phyloP scores from a whole-genome alignment of 345 rosid species.

The Psidium guajava region DNA sequence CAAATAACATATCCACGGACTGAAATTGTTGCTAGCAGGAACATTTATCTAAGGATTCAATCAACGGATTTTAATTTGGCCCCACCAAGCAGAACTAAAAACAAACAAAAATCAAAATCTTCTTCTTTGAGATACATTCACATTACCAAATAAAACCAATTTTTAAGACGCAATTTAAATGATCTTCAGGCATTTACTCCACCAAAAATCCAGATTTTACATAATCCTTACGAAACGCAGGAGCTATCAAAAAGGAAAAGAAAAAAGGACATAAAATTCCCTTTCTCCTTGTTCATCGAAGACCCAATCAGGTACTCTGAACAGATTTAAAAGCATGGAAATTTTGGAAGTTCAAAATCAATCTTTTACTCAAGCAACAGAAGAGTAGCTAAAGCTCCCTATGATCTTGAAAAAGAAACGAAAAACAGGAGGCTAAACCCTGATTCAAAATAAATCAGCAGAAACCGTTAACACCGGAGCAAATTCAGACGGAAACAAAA shows the following conservation, averaged over 20 bases:
- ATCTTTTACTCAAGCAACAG: not conserved
- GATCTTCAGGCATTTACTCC: not conserved
- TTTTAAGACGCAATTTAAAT: not conserved
- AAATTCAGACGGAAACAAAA: not conserved
- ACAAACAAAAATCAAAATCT: not conserved
- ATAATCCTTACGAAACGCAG: not conserved
- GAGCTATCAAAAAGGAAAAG: not conserved
- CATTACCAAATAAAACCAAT: not conserved
- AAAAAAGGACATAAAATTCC: not conserved
- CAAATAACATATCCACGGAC: not conserved
- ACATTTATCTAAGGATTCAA: not conserved
- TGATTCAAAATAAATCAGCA: not conserved
- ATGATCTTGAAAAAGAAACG: not conserved
- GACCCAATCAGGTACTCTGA: not conserved
- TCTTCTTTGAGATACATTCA: not conserved
- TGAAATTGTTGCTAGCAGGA: not conserved
- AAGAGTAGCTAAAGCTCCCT: not conserved
- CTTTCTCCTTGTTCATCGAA: not conserved
- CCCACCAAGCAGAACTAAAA: not conserved
- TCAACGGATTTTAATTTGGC: not conserved
- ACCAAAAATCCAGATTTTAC: not conserved
- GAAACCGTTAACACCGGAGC: not conserved
- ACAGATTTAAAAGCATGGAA: not conserved
- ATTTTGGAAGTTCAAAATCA: not conserved
- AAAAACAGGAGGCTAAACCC: not conserved